These are phyloP conservation scores for Scytalidium sp. DNA, from an alignment of 2,329 filamentous ascomycete species.

Conservation along the genomic window DNA sequence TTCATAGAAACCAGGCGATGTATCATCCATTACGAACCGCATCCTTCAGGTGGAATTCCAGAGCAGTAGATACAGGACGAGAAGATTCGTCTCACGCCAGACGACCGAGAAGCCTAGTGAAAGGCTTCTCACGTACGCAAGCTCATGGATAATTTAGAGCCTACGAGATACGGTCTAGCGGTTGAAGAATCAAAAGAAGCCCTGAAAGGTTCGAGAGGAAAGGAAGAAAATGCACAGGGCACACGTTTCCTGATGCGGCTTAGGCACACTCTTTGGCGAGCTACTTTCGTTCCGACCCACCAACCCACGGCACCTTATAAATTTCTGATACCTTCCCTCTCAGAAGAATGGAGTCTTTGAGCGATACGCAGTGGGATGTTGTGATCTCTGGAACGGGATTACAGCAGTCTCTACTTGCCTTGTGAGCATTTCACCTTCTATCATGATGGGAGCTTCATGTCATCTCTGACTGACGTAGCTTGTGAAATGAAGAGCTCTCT, in stretches of 20 bases:
- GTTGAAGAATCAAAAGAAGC: slow-evolving; percentile 32
- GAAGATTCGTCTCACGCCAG: slow-evolving; percentile 61
- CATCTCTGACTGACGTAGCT: slow-evolving; percentile 71
- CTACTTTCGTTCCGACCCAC: not conserved
- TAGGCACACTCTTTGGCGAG: slow-evolving; percentile 6
- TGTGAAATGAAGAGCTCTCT: slow-evolving; percentile 70
- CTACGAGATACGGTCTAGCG: slow-evolving; percentile 36
- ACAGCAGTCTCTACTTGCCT: slow-evolving; percentile 74
- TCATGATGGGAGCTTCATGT: slow-evolving; percentile 22
- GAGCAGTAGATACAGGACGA: slow-evolving; percentile 87
- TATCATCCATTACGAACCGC: slow-evolving; percentile 82
- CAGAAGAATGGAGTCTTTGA: slow-evolving; percentile 66
- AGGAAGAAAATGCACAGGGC: slow-evolving; percentile 8
- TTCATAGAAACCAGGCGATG: slow-evolving; percentile 34
- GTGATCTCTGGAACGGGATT: slow-evolving; percentile 77
- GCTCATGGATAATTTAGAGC: slow-evolving; percentile 20
- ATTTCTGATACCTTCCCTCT: slow-evolving; percentile 1
- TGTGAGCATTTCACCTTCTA: slow-evolving; percentile 49
- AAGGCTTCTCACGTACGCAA: slow-evolving; percentile 39
- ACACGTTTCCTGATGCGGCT: slow-evolving; percentile 7
- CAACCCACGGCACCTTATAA: not conserved
- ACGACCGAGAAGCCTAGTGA: slow-evolving; percentile 52
- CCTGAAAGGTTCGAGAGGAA: slow-evolving; percentile 11
- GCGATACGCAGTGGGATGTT: slow-evolving; percentile 75
- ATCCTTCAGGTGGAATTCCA: slow-evolving; percentile 73